Base-by-base conservation (phyloP, 2,329 filamentous ascomycete genomes). In the Zymoseptoria pseudotritici region DNA sequence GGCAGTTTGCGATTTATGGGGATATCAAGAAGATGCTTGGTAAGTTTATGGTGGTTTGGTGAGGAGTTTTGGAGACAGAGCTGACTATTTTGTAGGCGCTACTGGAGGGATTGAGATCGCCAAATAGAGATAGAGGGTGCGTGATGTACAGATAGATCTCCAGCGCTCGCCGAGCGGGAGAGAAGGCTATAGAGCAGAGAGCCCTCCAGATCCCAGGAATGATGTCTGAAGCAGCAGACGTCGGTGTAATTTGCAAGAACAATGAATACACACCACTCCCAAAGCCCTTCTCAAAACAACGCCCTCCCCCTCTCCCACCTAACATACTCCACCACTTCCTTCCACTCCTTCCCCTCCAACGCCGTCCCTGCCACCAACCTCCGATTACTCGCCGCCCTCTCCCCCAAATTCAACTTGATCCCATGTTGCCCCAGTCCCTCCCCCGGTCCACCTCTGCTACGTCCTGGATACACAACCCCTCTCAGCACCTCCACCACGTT, bases 1-100 rank as follows among this genome's bases (percentile, higher is more conserved):
- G 86, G 74, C 89, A 92, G 79, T 92, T 92, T 77, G 88, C 87
- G 71, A 94, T 95, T 76, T 95, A 94, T 73, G 89, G 87, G 74
- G 83, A 86, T 67, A 78, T 88, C 68, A 89, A 89, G 81, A 84
- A 85, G 76, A 75, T 80, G 1, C 26, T 67, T 17, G 65, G 53
- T 56, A 54, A 19, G 53, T 26, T 55, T 10, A 17, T 46, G 19
- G 10, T 19, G 8, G 24, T 9, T 29, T 36, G 7, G 42, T 42
- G 19, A 36, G 26, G 8, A 9, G 6, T 49, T 31, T 46, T 49
- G 5, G 7, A 8, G 1, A 6, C 6, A 42, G 17, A 10, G 52
- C 54, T 55, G 22, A 55, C 54, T 10, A 8, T 21, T n/a, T 3
- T 13, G 19, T 31, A 55, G 54, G 54, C 17, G 54, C 54, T 26